Conservation (phyloP, 495 filamentous ascomycete genomes). For the Aspergillus indologenus region DNA sequence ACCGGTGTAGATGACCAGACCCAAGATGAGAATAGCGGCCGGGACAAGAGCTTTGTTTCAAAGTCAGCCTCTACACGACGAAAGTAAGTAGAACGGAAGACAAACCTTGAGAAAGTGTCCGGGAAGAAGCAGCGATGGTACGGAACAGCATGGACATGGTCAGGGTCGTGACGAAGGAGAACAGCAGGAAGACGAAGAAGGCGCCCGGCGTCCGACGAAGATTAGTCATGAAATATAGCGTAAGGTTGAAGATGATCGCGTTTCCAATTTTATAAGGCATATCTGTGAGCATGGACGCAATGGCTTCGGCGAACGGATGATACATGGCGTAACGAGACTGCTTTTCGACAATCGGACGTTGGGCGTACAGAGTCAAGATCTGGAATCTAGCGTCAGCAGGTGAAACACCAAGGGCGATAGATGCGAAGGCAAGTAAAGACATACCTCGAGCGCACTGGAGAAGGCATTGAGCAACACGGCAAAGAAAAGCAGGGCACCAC, state of each 20-base stretch:
- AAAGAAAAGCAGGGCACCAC: slow-evolving; percentile 88
- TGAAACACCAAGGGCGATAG: slow-evolving; percentile 2
- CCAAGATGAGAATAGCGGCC: slow-evolving; percentile 51
- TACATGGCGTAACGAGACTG: slow-evolving; percentile 66
- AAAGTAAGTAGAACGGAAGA: not conserved
- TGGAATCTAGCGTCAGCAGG: slow-evolving; percentile 29
- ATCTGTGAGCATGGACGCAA: slow-evolving; percentile 61
- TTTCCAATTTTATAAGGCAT: slow-evolving; percentile 55
- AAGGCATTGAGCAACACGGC: slow-evolving; percentile 90
- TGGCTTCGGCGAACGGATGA: slow-evolving; percentile 60
- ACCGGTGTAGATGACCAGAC: slow-evolving; percentile 51
- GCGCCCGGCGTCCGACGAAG: slow-evolving; percentile 44
- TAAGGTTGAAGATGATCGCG: slow-evolving; percentile 53
- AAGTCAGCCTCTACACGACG: not conserved
- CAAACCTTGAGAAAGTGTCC: slow-evolving; percentile 38
- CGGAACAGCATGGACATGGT: slow-evolving; percentile 61
- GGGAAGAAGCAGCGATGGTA: slow-evolving; percentile 49
- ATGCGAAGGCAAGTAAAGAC: slow-evolving; percentile 1
- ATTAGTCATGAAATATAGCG: slow-evolving; percentile 61
- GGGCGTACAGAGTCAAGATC: slow-evolving; percentile 59
- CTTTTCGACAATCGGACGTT: slow-evolving; percentile 68
- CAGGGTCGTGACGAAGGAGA: slow-evolving; percentile 53
- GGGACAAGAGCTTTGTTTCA: slow-evolving; percentile 45
- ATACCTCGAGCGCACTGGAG: slow-evolving; percentile 71
- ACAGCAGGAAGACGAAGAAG: slow-evolving; percentile 63